Conservation (phyloP, 768 basidiomycete genomes). For the Psilocybe subaeruginosa region DNA sequence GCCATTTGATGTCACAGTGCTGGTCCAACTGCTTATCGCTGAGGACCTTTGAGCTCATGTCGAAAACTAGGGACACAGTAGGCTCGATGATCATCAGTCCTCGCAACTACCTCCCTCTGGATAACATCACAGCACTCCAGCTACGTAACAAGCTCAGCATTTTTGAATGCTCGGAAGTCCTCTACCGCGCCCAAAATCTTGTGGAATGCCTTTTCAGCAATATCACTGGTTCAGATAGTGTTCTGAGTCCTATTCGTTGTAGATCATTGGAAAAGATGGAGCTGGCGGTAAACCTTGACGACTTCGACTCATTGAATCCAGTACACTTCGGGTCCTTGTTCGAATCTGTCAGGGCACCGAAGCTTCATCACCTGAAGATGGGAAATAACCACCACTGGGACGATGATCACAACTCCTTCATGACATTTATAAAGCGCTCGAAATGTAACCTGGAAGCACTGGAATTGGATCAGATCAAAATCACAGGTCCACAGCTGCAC, state of each 20-base stretch:
- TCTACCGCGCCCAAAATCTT: background rate
- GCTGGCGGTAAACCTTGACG: background rate
- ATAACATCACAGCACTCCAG: background rate
- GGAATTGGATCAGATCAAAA: background rate
- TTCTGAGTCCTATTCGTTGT: background rate
- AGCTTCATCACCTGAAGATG: background rate
- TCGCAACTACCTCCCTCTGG: background rate
- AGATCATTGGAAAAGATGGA: background rate
- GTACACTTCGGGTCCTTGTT: background rate
- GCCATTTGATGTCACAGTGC: background rate
- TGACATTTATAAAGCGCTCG: background rate
- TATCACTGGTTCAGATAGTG: background rate
- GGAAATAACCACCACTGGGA: background rate
- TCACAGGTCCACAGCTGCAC: background rate
- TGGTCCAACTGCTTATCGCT: background rate
- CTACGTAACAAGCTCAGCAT: background rate
- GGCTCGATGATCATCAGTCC: slow-evolving; percentile 1
- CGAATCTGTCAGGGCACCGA: background rate
- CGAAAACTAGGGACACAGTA: background rate
- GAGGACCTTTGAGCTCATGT: background rate
- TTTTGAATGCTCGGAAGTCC: background rate
- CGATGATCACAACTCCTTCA: background rate
- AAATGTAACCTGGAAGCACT: background rate
- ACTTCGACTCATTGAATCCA: background rate
- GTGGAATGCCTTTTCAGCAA: background rate